These are phyloP conservation scores for Microthyrium microscopicum DNA, from an alignment of 2,329 filamentous ascomycete genomes.

Conservation along the genomic window DNA sequence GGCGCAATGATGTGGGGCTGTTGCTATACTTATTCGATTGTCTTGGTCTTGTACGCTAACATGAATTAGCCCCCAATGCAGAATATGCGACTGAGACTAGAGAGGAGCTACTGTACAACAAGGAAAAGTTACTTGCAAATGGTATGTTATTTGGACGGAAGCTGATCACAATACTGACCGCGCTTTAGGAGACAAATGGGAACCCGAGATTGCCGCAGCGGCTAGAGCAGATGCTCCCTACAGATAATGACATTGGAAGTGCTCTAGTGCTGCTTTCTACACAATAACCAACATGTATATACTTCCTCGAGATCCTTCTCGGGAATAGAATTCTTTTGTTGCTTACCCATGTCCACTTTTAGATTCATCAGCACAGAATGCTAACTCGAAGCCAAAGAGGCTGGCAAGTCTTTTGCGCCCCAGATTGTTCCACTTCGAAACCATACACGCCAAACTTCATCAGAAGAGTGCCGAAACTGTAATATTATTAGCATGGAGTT, in stretches of 20 bases:
- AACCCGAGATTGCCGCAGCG: constrained; percentile 83
- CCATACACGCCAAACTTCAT: no score
- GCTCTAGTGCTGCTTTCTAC: no score
- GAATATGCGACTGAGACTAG: constrained; percentile 64
- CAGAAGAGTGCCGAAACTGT: no score
- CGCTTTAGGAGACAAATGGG: constrained; percentile 47
- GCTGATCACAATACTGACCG: constrained; percentile 6
- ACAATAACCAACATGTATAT: no score
- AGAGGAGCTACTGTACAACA: constrained; percentile 95
- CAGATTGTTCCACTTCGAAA: no score
- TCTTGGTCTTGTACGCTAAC: not conserved
- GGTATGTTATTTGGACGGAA: constrained; percentile 38
- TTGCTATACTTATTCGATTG: not conserved
- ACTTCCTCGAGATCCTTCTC: no score
- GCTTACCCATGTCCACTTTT: no score
- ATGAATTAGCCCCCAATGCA: constrained; percentile 42
- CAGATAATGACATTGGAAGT: constrained; percentile 21
- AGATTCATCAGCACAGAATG: no score
- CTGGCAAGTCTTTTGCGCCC: no score
- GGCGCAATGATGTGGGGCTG: not conserved
- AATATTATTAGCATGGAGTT: no score
- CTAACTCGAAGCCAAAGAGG: no score
- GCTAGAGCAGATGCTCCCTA: constrained; percentile 86
- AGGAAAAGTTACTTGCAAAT: constrained; percentile 80
- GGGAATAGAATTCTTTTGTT: no score